Evolutionary conservation across 2,329 filamentous ascomycete species (phyloP), one percentile per base, ranked within the genome.

Genomic region (Capronia americana): DNA sequence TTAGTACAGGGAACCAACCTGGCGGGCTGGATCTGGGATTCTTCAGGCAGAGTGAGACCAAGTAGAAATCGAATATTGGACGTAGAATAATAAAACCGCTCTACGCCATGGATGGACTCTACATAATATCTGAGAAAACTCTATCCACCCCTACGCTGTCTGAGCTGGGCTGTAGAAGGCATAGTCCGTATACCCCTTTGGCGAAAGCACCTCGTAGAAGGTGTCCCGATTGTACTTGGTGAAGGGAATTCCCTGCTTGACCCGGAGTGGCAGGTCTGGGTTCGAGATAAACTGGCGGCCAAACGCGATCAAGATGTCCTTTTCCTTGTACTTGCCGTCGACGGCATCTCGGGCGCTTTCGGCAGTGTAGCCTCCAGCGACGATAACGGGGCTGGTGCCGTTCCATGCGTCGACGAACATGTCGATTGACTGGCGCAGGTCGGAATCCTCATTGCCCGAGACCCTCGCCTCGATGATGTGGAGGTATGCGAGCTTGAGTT

Each of bases 391-490:
- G 20, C 41, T 12, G 76, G 78, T 8, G 75, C 75, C 46, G 76
- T 78, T n/a, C 74, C 75, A 82, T 80, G 86, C 11, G 78, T 74
- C 32, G 14, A 61, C 44, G 26, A 61, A 51, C 11, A 64, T 14
- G 34, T 68, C 65, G 32, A 63, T 71, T 63, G 77, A 75, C 7
- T 76, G 74, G 2, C 76, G 71, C 1, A 73, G 67, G 4, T 77
- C 74, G 1, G 74, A 38, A 38, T 63, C 57, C 12, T 30, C 41
- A n/a, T 41, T 23, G 20, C 68, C 66, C 12, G 66, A 41, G 61
- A 87, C 76, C 0, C 86, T 82, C 0, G 86, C 82, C 73, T 90
- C 87, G 12, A 90, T 77, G 0, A 89, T 60, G 73, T 90, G 87
- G 1, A 89, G 73, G 73, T 87, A 90, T 0, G 87, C 84, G 14